Evolutionary conservation across 2,329 filamentous ascomycete species (phyloP), one percentile per base, ranked within the genome.

Genomic region (Colletotrichum costaricense): DNA sequence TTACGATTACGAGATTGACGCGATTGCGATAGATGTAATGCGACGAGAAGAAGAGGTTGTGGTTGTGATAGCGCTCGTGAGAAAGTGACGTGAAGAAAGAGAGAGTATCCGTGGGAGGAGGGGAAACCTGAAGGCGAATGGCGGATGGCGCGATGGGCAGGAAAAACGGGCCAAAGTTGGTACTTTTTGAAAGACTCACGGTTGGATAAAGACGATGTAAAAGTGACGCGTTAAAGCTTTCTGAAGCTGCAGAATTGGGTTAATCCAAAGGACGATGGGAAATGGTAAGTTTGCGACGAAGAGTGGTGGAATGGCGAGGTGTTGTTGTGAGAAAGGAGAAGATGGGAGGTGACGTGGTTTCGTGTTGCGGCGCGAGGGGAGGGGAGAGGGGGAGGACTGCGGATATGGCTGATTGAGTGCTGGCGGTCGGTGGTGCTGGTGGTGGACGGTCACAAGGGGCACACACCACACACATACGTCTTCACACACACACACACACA

Each of bases 311-410:
- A 42, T 56, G 30, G 28, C 16, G 24, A 56, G 16, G 52, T 55
- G 49, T 65, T 65, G 63, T 65, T 65, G 33, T 65, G 63, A 22
- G 30, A 46, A 33, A 64, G 14, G n/a, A 46, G 52, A 65, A 42
- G 63, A 65, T 42, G 63, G 24, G 63, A 65, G 63, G 63, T 56
- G 63, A 65, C 52, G 63, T 65, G 63, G 52, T 56, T 56, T 65
- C 52, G 49, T 28, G 49, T 55, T 54, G 62, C 49, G 30, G 62
- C 63, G 63, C 63, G 33, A 38, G 24, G 22, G 63, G 30, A 46
- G 52, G 8, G 55, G 38, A 16, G 38, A 33, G 33, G 28, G 22
- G 42, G 28, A 63, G 22, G 62, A 55, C 49, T 64, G 46, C 62
- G 62, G 46, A 55, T 64, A 63, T 54, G 42, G 62, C 62, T 64